Evolutionary conservation across 2,329 filamentous ascomycete species (phyloP).

Genomic region (Aureobasidium uvarum): DNA sequence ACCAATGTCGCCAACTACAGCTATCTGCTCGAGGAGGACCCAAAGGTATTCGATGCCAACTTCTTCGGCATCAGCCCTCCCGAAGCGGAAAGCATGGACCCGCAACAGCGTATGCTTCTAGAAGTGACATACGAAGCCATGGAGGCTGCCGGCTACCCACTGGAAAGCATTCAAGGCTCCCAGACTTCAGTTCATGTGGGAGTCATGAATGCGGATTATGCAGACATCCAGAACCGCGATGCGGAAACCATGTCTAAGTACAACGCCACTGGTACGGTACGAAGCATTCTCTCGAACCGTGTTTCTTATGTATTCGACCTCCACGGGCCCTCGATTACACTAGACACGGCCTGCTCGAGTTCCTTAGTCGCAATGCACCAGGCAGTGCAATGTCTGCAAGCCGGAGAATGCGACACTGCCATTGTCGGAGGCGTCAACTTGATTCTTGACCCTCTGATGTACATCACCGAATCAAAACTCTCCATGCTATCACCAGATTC

Average conservation of each 20-base stretch:
- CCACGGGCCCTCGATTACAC: constrained; percentile 44
- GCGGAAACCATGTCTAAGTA: constrained; percentile 30
- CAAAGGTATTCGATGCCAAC: constrained; percentile 31
- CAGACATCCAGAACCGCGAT: background rate
- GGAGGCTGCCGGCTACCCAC: constrained; percentile 30
- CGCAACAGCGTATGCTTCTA: constrained; percentile 43
- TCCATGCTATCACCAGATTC: constrained; percentile 38
- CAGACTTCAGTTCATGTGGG: constrained; percentile 29
- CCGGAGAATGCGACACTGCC: background rate
- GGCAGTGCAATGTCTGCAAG: constrained; percentile 29
- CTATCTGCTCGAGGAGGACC: constrained; percentile 33
- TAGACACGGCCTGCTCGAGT: constrained; percentile 51
- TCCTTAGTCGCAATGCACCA: constrained; percentile 41
- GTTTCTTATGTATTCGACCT: constrained; percentile 42
- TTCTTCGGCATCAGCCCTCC: constrained; percentile 33
- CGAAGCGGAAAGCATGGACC: constrained; percentile 42
- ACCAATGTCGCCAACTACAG: constrained; percentile 7
- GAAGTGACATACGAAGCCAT: constrained; percentile 45
- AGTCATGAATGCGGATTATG: constrained; percentile 28
- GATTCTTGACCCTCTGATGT: constrained; percentile 31
- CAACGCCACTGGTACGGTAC: constrained; percentile 34
- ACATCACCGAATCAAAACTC: constrained; percentile 35
- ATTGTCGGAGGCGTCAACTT: constrained; percentile 33
- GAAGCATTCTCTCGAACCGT: constrained; percentile 43
- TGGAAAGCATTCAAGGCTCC: constrained; percentile 27